These are phyloP conservation scores for Epichloe scottii DNA, from an alignment of 2,329 filamentous ascomycete genomes.

Conservation along the genomic window DNA sequence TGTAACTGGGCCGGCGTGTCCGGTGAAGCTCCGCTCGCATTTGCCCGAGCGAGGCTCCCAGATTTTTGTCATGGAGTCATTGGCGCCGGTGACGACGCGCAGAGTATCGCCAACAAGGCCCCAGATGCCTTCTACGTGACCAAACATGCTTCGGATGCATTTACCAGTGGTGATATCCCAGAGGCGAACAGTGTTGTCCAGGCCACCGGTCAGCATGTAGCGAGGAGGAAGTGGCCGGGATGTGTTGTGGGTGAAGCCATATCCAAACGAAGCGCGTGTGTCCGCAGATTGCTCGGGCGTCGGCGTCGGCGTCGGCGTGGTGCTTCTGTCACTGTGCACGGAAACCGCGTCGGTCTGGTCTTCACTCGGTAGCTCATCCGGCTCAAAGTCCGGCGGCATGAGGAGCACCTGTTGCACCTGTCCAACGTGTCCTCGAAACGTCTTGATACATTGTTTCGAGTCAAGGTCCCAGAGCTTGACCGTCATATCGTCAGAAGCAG, in stretches of 20 bases:
- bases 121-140: conserved; percentile 94
- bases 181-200: conserved; percentile 82
- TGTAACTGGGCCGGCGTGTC: conserved; percentile 81
- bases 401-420: conserved; percentile 87
- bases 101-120: conserved; percentile 79
- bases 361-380: conserved; percentile 49
- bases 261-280: conserved; percentile 43
- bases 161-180: conserved; percentile 79
- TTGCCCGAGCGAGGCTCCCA: conserved; percentile 90
- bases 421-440: conserved; percentile 80
- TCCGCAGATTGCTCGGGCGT: conserved; percentile 24
- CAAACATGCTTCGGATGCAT: conserved; percentile 87
- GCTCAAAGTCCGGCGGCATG: conserved; percentile 77
- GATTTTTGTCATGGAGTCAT: conserved; percentile 85
- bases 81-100: conserved; percentile 75
- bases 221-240: conserved; percentile 63
- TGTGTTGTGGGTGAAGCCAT: conserved; percentile 47
- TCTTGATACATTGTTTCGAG: conserved; percentile 61
- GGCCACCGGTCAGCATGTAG: conserved; percentile 85
- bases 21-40: conserved; percentile 85
- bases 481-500: conserved; percentile 85
- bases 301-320: conserved; percentile 23
- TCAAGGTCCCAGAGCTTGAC: conserved; percentile 91
- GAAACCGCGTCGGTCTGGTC: conserved; percentile 43
- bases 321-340: conserved; percentile 33